phyloP scores from a whole-genome alignment of 2,329 filamentous ascomycete genomes.

The Lecanoromycetidae sp. region DNA sequence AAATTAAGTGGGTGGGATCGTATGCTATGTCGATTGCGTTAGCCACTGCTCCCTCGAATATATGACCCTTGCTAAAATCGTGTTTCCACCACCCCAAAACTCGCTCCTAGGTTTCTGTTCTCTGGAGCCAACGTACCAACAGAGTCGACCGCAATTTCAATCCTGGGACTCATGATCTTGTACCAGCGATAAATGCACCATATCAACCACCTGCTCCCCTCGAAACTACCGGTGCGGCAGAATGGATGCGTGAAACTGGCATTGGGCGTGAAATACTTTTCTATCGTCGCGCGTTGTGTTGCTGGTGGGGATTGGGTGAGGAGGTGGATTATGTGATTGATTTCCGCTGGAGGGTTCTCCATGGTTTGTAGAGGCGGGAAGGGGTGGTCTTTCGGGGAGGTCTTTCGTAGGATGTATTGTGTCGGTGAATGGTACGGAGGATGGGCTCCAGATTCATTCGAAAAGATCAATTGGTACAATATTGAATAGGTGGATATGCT shows the following conservation, averaged over 20 bases:
- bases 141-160: conserved; percentile 54
- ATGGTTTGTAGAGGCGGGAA: neutral
- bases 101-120: neutral
- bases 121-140: conserved; percentile 35
- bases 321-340: conserved; percentile 52
- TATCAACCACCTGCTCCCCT: conserved; percentile 55
- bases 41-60: neutral
- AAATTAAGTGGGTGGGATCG: conserved; percentile 50
- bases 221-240: conserved; percentile 51
- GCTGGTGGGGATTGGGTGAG: conserved; percentile 56
- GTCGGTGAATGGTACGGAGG: no score
- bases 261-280: conserved; percentile 60
- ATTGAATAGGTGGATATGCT: no score
- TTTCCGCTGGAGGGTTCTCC: conserved; percentile 38
- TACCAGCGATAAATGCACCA: conserved; percentile 69
- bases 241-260: conserved; percentile 70
- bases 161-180: conserved; percentile 65
- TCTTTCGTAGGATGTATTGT: no score
- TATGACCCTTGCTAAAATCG: neutral
- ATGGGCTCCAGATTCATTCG: no score
- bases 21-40: conserved; percentile 42
- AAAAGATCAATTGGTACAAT: no score
- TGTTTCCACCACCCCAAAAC: neutral
- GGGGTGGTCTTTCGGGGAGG: no score
- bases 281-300: conserved; percentile 52